Conservation (phyloP, 257 asterid species). For the Cruciata laevipes region DNA sequence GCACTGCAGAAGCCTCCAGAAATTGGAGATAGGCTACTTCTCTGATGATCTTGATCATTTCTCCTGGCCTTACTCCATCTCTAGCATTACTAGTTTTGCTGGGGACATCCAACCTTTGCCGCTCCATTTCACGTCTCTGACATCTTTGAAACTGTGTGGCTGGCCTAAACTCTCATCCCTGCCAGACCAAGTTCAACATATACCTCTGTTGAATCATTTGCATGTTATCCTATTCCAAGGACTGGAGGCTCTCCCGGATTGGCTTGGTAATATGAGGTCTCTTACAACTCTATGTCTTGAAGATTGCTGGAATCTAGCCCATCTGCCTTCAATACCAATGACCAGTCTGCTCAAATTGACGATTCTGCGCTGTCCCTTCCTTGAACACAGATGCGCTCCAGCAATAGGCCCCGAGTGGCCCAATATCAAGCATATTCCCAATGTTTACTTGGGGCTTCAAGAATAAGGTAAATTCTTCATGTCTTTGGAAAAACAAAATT, state of each 20-base stretch:
- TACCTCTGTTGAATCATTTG: constrained; percentile 4
- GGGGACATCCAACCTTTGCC: neutral
- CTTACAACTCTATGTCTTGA: neutral
- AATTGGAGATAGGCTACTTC: constrained; percentile 6
- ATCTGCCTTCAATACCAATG: neutral
- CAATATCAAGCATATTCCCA: neutral
- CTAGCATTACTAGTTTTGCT: neutral
- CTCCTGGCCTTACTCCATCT: constrained; percentile 14
- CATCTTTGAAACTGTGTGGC: neutral
- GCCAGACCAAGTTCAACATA: constrained; percentile 9
- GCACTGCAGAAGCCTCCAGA: neutral
- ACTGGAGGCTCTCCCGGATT: constrained; percentile 1
- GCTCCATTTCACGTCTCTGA: neutral
- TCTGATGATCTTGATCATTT: constrained; percentile 16
- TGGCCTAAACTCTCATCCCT: constrained; percentile 11
- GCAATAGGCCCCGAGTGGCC: neutral
- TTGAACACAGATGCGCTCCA: neutral
- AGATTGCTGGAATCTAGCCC: constrained; percentile 1
- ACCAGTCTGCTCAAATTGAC: neutral
- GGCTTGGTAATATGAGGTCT: neutral
- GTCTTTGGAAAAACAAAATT: too few relatives aligned
- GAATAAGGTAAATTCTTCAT: too few relatives aligned
- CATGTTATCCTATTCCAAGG: neutral
- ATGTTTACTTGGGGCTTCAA: neutral
- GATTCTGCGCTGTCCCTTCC: neutral